phyloP scores from a whole-genome alignment of 2,329 filamentous ascomycete genomes.

The Colletotrichum lini region DNA sequence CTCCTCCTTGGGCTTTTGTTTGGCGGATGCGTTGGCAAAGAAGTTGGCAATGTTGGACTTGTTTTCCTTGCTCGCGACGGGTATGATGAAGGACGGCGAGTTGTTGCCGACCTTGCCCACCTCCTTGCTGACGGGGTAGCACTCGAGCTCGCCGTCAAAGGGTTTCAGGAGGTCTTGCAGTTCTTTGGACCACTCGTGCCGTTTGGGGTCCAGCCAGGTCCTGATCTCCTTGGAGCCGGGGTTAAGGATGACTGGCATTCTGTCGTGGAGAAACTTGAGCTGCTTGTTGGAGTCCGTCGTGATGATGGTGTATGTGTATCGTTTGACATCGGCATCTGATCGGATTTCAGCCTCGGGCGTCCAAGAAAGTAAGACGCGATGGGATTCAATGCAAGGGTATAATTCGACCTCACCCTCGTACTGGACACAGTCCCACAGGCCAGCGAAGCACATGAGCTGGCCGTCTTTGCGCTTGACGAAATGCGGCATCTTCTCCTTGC shows the following conservation, averaged over 20 bases:
- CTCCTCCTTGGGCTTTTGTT: constrained; percentile 47
- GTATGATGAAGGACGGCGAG: constrained; percentile 85
- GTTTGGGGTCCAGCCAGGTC: constrained; percentile 83
- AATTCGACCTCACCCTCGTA: constrained; percentile 74
- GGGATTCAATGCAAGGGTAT: too few species aligned
- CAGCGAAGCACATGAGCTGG: constrained; percentile 88
- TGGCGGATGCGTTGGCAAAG: constrained; percentile 71
- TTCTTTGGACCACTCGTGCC: constrained; percentile 81
- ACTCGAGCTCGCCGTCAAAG: constrained; percentile 82
- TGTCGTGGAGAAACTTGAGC: constrained; percentile 88
- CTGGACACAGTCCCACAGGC: constrained; percentile 89
- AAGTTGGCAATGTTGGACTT: constrained; percentile 96
- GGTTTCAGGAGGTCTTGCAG: constrained; percentile 86
- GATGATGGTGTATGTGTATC: constrained; percentile 94
- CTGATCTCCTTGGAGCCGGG: constrained; percentile 78
- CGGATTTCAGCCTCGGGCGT: not conserved
- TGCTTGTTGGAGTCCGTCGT: constrained; percentile 90
- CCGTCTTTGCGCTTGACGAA: constrained; percentile 87
- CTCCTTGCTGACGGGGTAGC: constrained; percentile 88
- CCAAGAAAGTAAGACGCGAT: not conserved
- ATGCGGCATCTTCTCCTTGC: constrained; percentile 86
- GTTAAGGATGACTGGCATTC: constrained; percentile 95
- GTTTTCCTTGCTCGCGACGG: constrained; percentile 87
- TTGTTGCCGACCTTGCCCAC: constrained; percentile 97
- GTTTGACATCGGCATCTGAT: constrained; percentile 72